Evolutionary conservation across 2,329 filamentous ascomycete species (phyloP), one percentile per base, ranked within the genome.

Genomic region (Calonectria hongkongensis): DNA sequence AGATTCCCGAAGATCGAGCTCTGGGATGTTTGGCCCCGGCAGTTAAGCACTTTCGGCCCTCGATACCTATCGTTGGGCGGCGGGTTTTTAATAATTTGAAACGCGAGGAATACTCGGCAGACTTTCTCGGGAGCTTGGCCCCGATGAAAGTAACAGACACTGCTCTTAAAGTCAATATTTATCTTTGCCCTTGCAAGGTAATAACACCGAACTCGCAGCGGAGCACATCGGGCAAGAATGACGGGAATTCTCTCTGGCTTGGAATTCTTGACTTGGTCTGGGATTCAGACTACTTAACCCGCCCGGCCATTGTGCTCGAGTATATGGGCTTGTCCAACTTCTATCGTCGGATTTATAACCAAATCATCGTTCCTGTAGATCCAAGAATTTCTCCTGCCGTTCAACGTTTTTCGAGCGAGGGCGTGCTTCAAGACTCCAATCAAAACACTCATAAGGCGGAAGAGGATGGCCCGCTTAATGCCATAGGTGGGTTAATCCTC

Each of bases 91-190:
- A 68, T 47, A 73, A 71, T 28, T 62, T 70, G 1, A 66, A 75
- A n/a, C 64, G 62, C 7, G 71, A 50, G 21, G 39, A 36, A 2
- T 79, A 74, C 28, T 74, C 75, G 21, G 64, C 64, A 9, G 73
- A 78, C 30, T 79, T 79, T 39, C 41, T 77, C 6, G 72, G 74
- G 1, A 77, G 70, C 28, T 64, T 79, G 58, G 48, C 70, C 8
- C 73, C 72, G 0, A 76, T 79, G 65, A 74, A 79, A 4, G 58
- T 79, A 1, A 73, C 75, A 4, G 78, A 79, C 33, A 79, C 76
- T 2, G 66, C 71, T 4, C 60, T 79, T 13, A 66, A 70, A 1
- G 73, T 66, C 5, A 73, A 63, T 2, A 39, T 79, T 5, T 79
- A 74, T 73, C 68, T 79, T 13, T 79, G 78, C 10, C 78, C 74